Evolutionary conservation across 345 rosid species (phyloP).

Genomic region (Bretschneidera sinensis): DNA sequence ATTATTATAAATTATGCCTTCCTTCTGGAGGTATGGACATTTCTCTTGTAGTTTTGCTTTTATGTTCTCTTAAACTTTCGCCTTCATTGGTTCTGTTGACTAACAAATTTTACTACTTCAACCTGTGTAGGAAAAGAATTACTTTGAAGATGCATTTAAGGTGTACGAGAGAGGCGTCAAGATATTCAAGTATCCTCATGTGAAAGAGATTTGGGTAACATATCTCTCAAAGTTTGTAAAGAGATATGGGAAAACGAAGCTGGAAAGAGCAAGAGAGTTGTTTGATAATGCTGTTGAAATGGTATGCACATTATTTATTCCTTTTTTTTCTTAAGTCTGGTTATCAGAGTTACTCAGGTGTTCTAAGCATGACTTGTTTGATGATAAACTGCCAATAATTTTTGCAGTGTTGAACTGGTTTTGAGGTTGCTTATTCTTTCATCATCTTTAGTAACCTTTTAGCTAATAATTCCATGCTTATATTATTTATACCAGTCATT

Average conservation of each 20-base stretch:
- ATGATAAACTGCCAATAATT: not conserved
- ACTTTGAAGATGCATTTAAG: slow-evolving; percentile 98
- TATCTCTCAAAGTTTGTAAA: slow-evolving; percentile 86
- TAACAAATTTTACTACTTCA: slow-evolving; percentile 6
- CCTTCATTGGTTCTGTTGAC: slow-evolving; percentile 2
- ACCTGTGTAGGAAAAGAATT: slow-evolving; percentile 65
- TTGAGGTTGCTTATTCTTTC: not conserved
- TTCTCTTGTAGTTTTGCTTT: not conserved
- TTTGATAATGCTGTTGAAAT: slow-evolving; percentile 89
- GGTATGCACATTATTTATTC: slow-evolving; percentile 35
- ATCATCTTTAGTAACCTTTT: too few relatives aligned
- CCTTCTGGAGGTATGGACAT: slow-evolving; percentile 58
- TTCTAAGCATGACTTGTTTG: not conserved
- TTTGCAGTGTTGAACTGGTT: not conserved
- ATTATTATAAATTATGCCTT: slow-evolving; percentile 81
- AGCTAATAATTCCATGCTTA: too few relatives aligned
- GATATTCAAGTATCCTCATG: slow-evolving; percentile 96
- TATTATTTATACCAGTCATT: too few relatives aligned
- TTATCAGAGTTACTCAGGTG: not conserved
- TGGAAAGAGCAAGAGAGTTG: slow-evolving; percentile 92
- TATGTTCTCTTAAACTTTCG: not conserved
- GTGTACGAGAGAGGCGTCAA: slow-evolving; percentile 97
- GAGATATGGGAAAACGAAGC: slow-evolving; percentile 82
- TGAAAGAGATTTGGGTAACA: slow-evolving; percentile 91
- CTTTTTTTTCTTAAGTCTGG: slow-evolving; percentile 2